These are phyloP conservation scores for Fusarium udum DNA, from an alignment of 2,329 filamentous ascomycete genomes.

Conservation along the genomic window DNA sequence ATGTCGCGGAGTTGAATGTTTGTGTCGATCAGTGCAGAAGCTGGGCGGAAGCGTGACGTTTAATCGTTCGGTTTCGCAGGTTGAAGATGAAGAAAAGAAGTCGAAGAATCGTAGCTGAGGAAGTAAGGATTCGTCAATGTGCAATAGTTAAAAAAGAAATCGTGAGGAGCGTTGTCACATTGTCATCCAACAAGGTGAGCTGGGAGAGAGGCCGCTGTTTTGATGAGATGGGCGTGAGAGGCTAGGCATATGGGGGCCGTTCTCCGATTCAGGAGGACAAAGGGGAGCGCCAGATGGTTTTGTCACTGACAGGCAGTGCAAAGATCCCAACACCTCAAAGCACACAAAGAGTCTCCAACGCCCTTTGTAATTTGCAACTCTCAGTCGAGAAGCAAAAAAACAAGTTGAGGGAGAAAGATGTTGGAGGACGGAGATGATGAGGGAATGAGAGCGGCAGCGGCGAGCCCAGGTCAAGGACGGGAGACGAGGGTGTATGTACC, in stretches of 20 bases:
- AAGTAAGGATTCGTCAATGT: constrained; percentile 13
- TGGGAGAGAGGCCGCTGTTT: constrained; percentile 42
- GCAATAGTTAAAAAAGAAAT: constrained; percentile 21
- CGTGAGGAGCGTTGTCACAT: constrained; percentile 40
- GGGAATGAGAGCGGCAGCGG: constrained; percentile 43
- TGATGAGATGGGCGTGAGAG: constrained; percentile 36
- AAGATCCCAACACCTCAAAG: constrained; percentile 34
- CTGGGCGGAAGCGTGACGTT: constrained; percentile 20
- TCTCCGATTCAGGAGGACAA: constrained; percentile 39
- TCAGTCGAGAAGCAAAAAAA: constrained; percentile 41
- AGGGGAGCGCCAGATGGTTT: constrained; percentile 10
- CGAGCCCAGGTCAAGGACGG: constrained; percentile 36
- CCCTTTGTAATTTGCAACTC: constrained; percentile 43
- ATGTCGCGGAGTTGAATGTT: constrained; percentile 41
- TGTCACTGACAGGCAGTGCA: constrained; percentile 30
- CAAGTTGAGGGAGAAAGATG: constrained; percentile 45
- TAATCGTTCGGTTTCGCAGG: constrained; percentile 11
- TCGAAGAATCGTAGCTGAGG: constrained; percentile 1
- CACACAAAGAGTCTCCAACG: constrained; percentile 34
- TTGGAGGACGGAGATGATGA: constrained; percentile 48
- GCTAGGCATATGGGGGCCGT: constrained; percentile 26
- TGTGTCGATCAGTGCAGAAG: constrained; percentile 39
- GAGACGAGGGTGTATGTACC: constrained; percentile 45
- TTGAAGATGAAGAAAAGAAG: background rate
- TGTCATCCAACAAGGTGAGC: constrained; percentile 41